Conservation (phyloP, 2,329 filamentous ascomycete genomes). For the Verticillium dahliae region DNA sequence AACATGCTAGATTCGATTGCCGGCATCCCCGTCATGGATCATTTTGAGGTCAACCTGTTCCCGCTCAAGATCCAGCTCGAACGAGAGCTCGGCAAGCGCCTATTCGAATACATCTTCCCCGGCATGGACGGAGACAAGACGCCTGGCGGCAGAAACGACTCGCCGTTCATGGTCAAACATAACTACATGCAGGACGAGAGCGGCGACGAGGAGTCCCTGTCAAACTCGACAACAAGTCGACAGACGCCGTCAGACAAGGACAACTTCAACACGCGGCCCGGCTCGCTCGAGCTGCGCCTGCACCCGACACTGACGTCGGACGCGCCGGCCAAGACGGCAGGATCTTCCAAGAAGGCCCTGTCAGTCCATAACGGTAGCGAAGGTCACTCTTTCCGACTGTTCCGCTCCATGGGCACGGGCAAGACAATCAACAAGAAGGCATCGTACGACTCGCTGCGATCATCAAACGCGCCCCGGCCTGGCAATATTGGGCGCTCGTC, state of each 20-base stretch:
- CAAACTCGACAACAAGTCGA: slow-evolving; percentile 29
- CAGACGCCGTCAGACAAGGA: slow-evolving; percentile 38
- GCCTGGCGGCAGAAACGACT: slow-evolving; percentile 45
- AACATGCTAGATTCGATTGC: slow-evolving; percentile 97
- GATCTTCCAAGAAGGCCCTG: slow-evolving; percentile 32
- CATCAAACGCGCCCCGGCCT: slow-evolving; percentile 30
- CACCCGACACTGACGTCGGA: slow-evolving; percentile 71
- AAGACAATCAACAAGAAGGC: slow-evolving; percentile 44
- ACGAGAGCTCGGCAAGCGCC: slow-evolving; percentile 80
- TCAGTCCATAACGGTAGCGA: slow-evolving; percentile 43
- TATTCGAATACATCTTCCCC: slow-evolving; percentile 98
- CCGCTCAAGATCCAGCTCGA: slow-evolving; percentile 93
- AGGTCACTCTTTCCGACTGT: slow-evolving; percentile 44
- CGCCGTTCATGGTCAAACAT: slow-evolving; percentile 50
- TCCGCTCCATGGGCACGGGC: slow-evolving; percentile 35
- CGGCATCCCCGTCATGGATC: slow-evolving; percentile 93
- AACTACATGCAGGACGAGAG: slow-evolving; percentile 38
- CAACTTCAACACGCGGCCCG: slow-evolving; percentile 52
- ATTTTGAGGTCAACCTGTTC: slow-evolving; percentile 91
- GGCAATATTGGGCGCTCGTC: slow-evolving; percentile 35
- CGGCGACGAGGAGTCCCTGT: slow-evolving; percentile 30
- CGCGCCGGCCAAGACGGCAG: slow-evolving; percentile 22
- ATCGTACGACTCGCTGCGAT: slow-evolving; percentile 50
- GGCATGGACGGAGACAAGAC: slow-evolving; percentile 57
- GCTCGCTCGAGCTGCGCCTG: slow-evolving; percentile 74